A percentile compares a stretch with the other conserved stretches of the same genome.
These are phyloP conservation scores for Rhizomucor miehei DNA, from an alignment of 371 early-diverging fungal genomes.

Conservation along the genomic window DNA sequence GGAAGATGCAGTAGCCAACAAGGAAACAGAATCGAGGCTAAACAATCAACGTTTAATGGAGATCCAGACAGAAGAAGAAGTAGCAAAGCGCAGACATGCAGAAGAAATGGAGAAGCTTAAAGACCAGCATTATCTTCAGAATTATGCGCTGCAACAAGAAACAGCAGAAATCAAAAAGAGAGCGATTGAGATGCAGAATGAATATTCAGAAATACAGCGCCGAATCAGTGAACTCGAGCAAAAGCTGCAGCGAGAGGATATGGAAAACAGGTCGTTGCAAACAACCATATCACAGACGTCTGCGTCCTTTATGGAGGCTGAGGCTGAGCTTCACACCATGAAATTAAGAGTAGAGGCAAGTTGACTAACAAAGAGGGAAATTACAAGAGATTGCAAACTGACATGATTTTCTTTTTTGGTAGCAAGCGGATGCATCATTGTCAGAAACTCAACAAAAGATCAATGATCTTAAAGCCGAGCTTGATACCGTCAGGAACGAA, in stretches of 20 bases:
- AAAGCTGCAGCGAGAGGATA: conserved; percentile 25
- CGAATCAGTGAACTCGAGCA: conserved; percentile 17
- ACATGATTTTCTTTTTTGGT: not conserved
- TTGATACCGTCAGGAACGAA: conserved; percentile 2
- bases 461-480: conserved; percentile 34
- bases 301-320: conserved; percentile 42
- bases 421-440: conserved; percentile 45
- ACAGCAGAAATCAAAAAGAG: conserved; percentile 20
- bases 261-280: conserved; percentile 10
- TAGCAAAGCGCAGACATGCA: conserved; percentile 36
- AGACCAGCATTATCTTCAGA: conserved; percentile 36
- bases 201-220: conserved; percentile 15
- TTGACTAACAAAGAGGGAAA: too few species aligned
- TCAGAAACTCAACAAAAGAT: conserved; percentile 46
- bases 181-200: conserved; percentile 22
- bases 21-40: conserved; percentile 57
- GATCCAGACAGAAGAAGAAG: conserved; percentile 39
- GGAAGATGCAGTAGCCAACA: conserved; percentile 51
- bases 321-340: conserved; percentile 42
- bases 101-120: conserved; percentile 43
- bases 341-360: conserved; percentile 48
- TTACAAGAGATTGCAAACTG: not conserved
- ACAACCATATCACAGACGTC: conserved; percentile 23
- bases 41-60: conserved; percentile 47
- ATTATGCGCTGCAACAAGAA: conserved; percentile 38